phyloP scores from a whole-genome alignment of 2,329 filamentous ascomycete genomes.

The Epichloe bromicola region DNA sequence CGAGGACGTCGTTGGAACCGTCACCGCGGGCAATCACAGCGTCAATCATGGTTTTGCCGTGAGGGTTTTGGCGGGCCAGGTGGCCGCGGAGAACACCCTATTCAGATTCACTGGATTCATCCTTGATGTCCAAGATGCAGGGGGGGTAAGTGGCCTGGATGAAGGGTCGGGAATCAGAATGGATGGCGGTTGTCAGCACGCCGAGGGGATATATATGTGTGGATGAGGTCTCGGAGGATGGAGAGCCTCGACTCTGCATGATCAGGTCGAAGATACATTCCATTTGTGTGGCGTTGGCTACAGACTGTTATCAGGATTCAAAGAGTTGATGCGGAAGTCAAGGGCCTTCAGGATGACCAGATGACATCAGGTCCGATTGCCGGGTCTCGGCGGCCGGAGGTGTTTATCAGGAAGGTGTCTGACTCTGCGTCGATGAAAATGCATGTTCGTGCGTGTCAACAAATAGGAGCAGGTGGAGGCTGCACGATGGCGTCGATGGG shows the following conservation, averaged over 20 bases:
- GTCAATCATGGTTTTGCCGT: conserved; percentile 47
- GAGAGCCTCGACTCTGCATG: conserved; percentile 39
- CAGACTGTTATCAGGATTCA: no score
- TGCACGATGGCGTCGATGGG: no score
- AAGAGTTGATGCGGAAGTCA: background rate
- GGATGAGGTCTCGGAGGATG: conserved; percentile 41
- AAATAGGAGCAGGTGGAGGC: no score
- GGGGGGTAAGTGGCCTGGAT: conserved; percentile 48
- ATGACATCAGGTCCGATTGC: background rate
- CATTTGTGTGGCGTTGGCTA: no score
- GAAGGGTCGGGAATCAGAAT: conserved; percentile 31
- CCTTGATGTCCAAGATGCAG: conserved; percentile 39
- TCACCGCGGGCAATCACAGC: conserved; percentile 11
- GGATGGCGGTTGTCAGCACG: conserved; percentile 48
- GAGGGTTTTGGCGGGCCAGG: conserved; percentile 49
- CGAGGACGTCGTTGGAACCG: conserved; percentile 16
- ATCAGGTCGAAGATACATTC: conserved; percentile 43
- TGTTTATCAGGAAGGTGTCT: no score
- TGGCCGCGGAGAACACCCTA: conserved; percentile 42
- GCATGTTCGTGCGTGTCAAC: no score
- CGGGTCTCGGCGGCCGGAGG: background rate
- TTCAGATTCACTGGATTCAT: conserved; percentile 27
- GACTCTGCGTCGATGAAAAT: no score
- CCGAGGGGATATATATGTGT: conserved; percentile 47
- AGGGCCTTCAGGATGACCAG: background rate